Evolutionary conservation across 495 filamentous ascomycete genomes (phyloP).

Genomic region (Aspergillus wentii): DNA sequence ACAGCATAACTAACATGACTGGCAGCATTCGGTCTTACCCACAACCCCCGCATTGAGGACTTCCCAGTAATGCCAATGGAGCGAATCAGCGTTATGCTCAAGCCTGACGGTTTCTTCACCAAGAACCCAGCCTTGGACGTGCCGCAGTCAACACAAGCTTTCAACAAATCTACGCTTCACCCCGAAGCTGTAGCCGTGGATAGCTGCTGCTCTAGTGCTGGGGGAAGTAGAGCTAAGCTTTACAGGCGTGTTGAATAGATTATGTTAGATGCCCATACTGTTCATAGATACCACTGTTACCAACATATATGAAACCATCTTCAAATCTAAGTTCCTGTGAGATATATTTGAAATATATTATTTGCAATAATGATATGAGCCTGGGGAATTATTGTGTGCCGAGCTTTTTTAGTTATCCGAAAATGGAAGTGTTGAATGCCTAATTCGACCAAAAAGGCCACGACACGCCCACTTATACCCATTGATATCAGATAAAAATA

Average conservation of each 20-base stretch:
- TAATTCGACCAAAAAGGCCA: no score
- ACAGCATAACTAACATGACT: slow-evolving; percentile 3
- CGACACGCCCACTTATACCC: no score
- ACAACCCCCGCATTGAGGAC: slow-evolving; percentile 55
- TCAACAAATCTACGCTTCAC: slow-evolving; percentile 38
- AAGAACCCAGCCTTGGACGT: slow-evolving; percentile 73
- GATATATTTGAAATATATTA: no score
- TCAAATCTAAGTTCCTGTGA: background rate
- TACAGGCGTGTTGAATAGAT: slow-evolving; percentile 31
- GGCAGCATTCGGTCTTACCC: slow-evolving; percentile 56
- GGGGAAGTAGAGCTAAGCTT: slow-evolving; percentile 27
- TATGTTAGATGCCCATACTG: no score
- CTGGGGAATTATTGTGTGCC: no score
- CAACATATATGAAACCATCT: background rate
- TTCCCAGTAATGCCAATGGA: slow-evolving; percentile 62
- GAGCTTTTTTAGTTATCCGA: no score
- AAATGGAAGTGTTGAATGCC: no score
- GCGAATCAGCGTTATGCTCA: slow-evolving; percentile 62
- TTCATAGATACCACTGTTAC: no score
- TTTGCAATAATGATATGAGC: no score
- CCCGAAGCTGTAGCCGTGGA: slow-evolving; percentile 11
- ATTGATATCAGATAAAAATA: background rate
- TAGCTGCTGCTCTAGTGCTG: slow-evolving; percentile 22
- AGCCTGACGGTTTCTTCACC: slow-evolving; percentile 71
- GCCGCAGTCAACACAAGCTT: slow-evolving; percentile 41